Conservation (phyloP, 495 filamentous ascomycete genomes). For the Lepraria neglecta region DNA sequence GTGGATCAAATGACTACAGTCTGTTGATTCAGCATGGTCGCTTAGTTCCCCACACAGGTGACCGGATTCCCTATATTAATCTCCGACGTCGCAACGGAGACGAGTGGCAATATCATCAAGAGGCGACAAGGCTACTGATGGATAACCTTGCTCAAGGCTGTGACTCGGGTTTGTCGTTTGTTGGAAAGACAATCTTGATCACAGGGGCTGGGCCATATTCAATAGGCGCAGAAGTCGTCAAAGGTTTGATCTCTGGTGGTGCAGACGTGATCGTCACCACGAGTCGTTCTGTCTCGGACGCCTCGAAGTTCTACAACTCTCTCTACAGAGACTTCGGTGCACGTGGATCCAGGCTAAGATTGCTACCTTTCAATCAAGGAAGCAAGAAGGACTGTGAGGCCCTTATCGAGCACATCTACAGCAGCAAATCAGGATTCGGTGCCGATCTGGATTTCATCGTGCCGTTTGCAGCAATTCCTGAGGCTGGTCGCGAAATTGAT, state of each 20-base stretch:
- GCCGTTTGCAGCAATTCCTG: constrained; percentile 33
- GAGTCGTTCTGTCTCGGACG: neutral
- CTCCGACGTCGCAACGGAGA: neutral
- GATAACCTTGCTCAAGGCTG: neutral
- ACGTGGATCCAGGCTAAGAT: constrained; percentile 25
- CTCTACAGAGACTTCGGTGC: constrained; percentile 10
- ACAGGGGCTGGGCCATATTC: neutral
- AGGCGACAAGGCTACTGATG: neutral
- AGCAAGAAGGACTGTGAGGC: constrained; percentile 30
- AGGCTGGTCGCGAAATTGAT: constrained; percentile 26
- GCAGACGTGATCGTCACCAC: neutral
- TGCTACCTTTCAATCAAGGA: constrained; percentile 33
- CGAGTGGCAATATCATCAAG: neutral
- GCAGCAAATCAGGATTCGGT: constrained; percentile 12
- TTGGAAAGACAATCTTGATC: neutral
- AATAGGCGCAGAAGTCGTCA: neutral
- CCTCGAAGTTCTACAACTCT: neutral
- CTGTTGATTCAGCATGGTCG: neutral
- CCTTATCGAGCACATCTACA: constrained; percentile 26
- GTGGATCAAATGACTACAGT: neutral
- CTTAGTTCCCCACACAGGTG: neutral
- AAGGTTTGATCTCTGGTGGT: neutral
- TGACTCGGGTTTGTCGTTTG: neutral
- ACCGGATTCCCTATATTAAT: neutral
- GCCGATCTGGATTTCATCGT: constrained; percentile 29